A percentile compares a stretch with the other conserved stretches of the same genome.
These are phyloP conservation scores for Parathielavia hyrcaniae DNA, from an alignment of 495 filamentous ascomycete species.

Conservation along the genomic window DNA sequence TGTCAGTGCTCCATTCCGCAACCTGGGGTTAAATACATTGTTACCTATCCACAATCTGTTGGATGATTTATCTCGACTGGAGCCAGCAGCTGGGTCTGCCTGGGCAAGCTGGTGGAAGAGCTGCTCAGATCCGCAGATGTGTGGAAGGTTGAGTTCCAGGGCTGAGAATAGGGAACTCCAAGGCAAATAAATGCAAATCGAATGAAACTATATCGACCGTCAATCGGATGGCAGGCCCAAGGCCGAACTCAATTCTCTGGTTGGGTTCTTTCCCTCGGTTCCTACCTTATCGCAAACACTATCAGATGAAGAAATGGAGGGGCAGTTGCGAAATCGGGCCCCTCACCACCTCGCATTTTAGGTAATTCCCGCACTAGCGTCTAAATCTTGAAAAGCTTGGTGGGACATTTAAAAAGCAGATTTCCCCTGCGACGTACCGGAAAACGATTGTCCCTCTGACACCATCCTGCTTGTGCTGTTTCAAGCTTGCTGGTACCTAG, in stretches of 20 bases:
- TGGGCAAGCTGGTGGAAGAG: not conserved
- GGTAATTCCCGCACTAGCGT: constrained; percentile 16
- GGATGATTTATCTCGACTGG: no score
- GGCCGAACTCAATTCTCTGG: constrained; percentile 12
- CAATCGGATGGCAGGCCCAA: constrained; percentile 2
- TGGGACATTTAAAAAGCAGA: not conserved
- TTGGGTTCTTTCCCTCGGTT: constrained; percentile 3
- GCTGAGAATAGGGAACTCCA: no score
- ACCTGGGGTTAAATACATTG: not conserved
- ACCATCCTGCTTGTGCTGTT: not conserved
- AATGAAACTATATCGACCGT: not conserved
- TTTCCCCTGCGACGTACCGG: not conserved
- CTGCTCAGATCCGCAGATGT: not conserved
- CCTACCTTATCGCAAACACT: constrained; percentile 15
- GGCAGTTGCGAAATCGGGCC: constrained; percentile 20
- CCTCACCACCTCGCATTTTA: constrained; percentile 5
- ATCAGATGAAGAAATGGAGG: constrained; percentile 6
- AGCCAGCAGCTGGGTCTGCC: no score
- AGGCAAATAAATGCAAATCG: no score
- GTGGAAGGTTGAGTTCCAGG: not conserved
- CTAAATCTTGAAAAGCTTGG: not conserved
- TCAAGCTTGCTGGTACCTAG: not conserved
- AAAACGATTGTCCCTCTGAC: not conserved
- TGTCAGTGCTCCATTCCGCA: constrained; percentile 5
- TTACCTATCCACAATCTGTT: not conserved